Base-by-base conservation (phyloP, 2,329 filamentous ascomycete species). In the Cladobotryum mycophilum region DNA sequence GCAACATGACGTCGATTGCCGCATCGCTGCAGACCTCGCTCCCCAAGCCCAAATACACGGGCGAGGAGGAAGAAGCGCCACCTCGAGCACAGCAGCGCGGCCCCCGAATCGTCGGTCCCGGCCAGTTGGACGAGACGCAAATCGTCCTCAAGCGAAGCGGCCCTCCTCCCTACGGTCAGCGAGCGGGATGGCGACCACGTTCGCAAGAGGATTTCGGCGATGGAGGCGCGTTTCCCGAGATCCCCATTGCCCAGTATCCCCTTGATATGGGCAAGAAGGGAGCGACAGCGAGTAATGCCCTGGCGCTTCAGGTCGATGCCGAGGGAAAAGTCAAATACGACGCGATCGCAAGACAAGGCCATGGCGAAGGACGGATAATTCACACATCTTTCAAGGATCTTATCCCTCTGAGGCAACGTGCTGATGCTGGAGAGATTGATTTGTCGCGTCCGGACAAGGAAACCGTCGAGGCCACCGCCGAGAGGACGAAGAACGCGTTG, bases 291-390 rank as follows among this genome's bases (percentile, higher is more conserved):
- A 93, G 85, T 58, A 97, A 96, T 71, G 91, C 93, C 49, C 79
- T 99, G 44, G 86, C 90, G n/a, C 79, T 97, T 33, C 88, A 95
- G 66, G 90, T 97, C 35, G 90, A 97, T 64, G 82, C 79, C 0
- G 86, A 95, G 58, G 93, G 93, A 41, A 95, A 95, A 65, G 88
- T 96, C 56, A 95, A 96, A 70, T 99, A 96, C 73, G 90, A 96
- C 67, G 90, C 91, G 48, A 95, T 99, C 63, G 92, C 92, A 47
- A 80, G 86, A 61, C 87, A 92, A 64, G 93, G 93, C 13, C 93
- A 99, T 67, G 79, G 79, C 64, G 89, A 90, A 17, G 83, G 82
- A 53, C 80, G 91, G 45, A 88, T 96, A 56, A 85, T 99, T 11
- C 93, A 99, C 68, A 85, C 93, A 17, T 95, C 88, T 8, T 99